Conservation (phyloP, 148 eudicot genomes). For the Rhododendron ovatum region DNA sequence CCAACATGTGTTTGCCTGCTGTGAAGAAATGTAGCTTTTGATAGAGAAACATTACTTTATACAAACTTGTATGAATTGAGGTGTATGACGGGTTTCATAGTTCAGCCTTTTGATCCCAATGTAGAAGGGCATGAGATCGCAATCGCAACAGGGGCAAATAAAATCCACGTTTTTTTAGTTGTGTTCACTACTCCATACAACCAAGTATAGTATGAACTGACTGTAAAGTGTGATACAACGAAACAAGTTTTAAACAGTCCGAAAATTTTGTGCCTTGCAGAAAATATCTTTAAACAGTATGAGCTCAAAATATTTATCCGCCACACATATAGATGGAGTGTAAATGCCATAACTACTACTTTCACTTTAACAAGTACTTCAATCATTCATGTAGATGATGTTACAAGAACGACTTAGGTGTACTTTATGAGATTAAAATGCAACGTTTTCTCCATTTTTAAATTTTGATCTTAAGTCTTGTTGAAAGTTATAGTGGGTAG, state of each 20-base stretch:
- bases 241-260: neutral
- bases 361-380: neutral
- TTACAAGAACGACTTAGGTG: neutral
- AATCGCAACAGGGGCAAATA: neutral
- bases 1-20: neutral
- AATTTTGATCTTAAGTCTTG: neutral
- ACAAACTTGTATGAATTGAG: neutral
- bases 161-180: no score
- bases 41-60: neutral
- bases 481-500: neutral
- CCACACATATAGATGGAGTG: neutral
- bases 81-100: neutral
- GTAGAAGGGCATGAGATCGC: neutral
- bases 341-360: neutral
- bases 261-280: no score
- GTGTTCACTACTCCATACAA: neutral
- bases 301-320: neutral
- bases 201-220: neutral
- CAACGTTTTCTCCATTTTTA: neutral
- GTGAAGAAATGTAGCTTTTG: neutral
- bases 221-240: neutral
- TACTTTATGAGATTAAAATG: neutral
- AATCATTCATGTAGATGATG: neutral
- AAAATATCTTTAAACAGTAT: no score
- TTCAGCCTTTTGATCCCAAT: neutral